Evolutionary conservation across 768 basidiomycete species (phyloP), one percentile per base, ranked within the genome.

Genomic region (Auricularia sp.): DNA sequence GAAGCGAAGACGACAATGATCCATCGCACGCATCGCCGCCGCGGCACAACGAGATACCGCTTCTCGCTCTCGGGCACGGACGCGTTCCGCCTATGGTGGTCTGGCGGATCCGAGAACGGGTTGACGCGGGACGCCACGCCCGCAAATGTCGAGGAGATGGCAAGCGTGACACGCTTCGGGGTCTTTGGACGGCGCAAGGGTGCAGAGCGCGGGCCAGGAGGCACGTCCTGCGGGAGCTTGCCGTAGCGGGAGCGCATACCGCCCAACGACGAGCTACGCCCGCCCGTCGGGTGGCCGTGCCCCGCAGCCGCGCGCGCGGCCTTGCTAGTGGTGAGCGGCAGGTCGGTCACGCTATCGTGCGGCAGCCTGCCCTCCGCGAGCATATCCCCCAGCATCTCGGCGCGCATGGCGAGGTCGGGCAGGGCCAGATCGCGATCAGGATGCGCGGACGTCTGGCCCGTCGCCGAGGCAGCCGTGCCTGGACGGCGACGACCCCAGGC

Each of bases 341-440:
- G 35, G 5, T 67, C 76, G 36, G 63, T 68, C 13, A 80, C 61
- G 67, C 80, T 83, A 10, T 79, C 72, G 67, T 82, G 78, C n/a
- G 85, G 83, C 62, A 81, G 76, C 62, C 79, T 78, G 1, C 84
- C 85, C 56, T 77, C 81, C 67, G 83, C 82, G 39, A 86, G 73
- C 69, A 85, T 75, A n/a, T 73, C 72, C 35, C 77, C 76, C 37
- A 86, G 73, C 56, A 76, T 72, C 64, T 78, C 78, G 4, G 84
- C 84, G 14, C 84, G 80, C 35, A 77, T 77, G 13, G 79, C 78
- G 6, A 86, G 78, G 36, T 83, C 78, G 1, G 82, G 82, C n/a
- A 86, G 76, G 44, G 11, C 56, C 7, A 59, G 56, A 7, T 59
- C 56, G 5, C 56, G 18, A 18, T 59, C 56, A 10, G 56, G 56